Evolutionary conservation across 129 eudicot species (phyloP), one percentile per base, ranked within the genome.

Genomic region (Tanacetum coccineum): DNA sequence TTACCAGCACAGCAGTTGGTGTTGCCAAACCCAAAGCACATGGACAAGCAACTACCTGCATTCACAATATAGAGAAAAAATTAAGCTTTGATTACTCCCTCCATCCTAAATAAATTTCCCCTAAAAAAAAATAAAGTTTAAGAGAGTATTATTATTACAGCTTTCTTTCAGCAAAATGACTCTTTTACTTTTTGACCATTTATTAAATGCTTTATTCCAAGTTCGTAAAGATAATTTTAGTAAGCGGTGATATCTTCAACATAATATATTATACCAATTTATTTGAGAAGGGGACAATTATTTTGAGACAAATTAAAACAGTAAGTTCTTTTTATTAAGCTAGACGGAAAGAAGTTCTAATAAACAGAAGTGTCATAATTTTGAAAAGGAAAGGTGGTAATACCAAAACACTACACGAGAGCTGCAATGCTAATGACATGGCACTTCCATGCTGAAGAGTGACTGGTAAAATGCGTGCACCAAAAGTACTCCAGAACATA

Each of bases 321-420:
- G 13, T 1, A 15, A n/a, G 6, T 32, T 18, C 53, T 64, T 62
- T 50, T 3, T 14, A 46, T n/a, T 32, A 58, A 22, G 36, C 36
- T 30, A 30, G 36, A 7, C 36, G 36, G 36, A 30, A 30, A 30
- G 36, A n/a, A n/a, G n/a, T 30, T 30, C 36, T 30, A 0, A 0
- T 30, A 4, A 30, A 30, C 36, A 30, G 36, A 66, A 70, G 22
- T 18, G 51, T 32, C 3, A 13, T 6, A 11, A 21, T 36, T 71
- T 58, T 14, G 53, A n/a, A 13, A 50, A 44, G 42, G 61, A 66
- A 25, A 21, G 61, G 26, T 17, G 46, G 39, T 11, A 57, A 63
- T 86, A 90, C 99, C 95, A 94, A 83, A 77, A 94, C 99, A 70
- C 97, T 94, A 69, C 99, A 94, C n/a, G 99, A 94, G 75, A 94